Conservation (phyloP, 768 basidiomycete genomes). For the Tricholomella constricta region DNA sequence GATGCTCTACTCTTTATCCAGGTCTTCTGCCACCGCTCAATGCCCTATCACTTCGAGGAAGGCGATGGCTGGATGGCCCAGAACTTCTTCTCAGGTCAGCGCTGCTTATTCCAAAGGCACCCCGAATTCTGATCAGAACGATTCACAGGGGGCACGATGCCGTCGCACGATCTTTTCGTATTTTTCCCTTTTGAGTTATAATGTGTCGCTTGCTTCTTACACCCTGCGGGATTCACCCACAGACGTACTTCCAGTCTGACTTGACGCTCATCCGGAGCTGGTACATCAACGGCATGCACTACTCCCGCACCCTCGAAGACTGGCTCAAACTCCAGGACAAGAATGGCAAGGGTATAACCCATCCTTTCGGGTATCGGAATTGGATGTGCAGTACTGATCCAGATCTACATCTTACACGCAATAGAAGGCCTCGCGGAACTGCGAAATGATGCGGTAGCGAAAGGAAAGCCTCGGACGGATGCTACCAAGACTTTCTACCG, state of each 20-base stretch:
- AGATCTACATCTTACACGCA: neutral
- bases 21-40: constrained; percentile 66
- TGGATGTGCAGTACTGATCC: neutral
- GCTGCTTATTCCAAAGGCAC: neutral
- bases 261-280: constrained; percentile 58
- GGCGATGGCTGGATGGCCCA: constrained; percentile 76
- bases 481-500: constrained; percentile 62
- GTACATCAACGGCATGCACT: constrained; percentile 70
- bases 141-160: constrained; percentile 65
- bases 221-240: neutral
- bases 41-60: constrained; percentile 70
- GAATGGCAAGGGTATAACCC: constrained; percentile 40
- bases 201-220: constrained; percentile 26
- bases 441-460: constrained; percentile 46
- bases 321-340: constrained; percentile 64
- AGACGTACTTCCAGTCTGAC: constrained; percentile 68
- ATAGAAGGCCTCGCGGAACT: constrained; percentile 50
- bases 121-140: neutral
- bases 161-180: constrained; percentile 63
- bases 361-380: neutral
- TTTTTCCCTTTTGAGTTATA: too few species aligned
- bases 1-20: constrained; percentile 67
- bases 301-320: constrained; percentile 62
- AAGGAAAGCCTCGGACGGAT: constrained; percentile 48
- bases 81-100: constrained; percentile 64